Conservation (phyloP, 257 asterid species). For the Primulina eburnea region DNA sequence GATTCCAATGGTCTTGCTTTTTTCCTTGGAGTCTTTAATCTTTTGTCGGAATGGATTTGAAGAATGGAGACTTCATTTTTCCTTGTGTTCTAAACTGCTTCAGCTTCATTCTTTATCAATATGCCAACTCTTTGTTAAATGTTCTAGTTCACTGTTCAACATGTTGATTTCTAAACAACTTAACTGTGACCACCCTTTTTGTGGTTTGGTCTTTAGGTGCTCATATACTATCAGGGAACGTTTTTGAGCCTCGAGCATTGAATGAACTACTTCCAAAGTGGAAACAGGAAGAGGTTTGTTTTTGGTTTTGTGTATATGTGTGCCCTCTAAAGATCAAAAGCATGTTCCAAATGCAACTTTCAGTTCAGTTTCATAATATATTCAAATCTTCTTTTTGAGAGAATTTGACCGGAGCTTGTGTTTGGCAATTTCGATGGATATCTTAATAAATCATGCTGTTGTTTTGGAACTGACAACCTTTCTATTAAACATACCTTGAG, state of each 20-base stretch:
- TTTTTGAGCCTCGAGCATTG: constrained; percentile 89
- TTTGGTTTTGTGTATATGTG: constrained; percentile 15
- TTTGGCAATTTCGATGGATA: no score
- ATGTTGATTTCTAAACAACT: constrained; percentile 15
- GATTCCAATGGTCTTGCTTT: not conserved
- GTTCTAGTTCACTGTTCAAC: constrained; percentile 4
- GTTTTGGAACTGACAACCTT: not conserved
- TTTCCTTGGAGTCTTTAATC: not conserved
- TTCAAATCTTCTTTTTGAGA: not conserved
- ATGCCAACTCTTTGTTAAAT: constrained; percentile 15
- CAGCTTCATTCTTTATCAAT: not conserved
- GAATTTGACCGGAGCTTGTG: not conserved
- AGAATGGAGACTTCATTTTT: constrained; percentile 1
- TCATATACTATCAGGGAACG: constrained; percentile 93
- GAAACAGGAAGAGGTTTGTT: constrained; percentile 75
- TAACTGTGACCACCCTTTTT: constrained; percentile 6
- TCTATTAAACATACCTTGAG: no score
- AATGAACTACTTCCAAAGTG: constrained; percentile 91
- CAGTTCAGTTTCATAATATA: not conserved
- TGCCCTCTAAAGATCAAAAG: constrained; percentile 11
- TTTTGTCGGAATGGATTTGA: not conserved
- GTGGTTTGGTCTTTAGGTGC: constrained; percentile 56
- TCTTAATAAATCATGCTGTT: not conserved
- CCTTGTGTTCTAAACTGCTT: constrained; percentile 1
- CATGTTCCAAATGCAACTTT: constrained; percentile 15